These are phyloP conservation scores for Calonectria montana DNA, from an alignment of 2,329 filamentous ascomycete species.

Conservation along the genomic window DNA sequence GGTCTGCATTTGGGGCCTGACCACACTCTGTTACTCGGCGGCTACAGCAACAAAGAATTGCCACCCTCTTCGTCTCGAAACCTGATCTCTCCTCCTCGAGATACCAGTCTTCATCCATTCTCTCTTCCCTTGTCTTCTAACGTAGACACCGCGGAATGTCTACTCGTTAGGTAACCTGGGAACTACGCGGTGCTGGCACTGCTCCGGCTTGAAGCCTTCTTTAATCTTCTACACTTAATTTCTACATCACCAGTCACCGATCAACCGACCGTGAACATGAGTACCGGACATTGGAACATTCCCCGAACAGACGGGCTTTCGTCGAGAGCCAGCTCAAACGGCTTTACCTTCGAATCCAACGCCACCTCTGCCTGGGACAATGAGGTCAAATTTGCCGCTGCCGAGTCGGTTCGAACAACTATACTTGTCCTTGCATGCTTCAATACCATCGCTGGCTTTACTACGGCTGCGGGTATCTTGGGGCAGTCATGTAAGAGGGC, in stretches of 20 bases:
- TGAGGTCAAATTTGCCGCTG: constrained; percentile 62
- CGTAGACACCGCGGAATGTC: constrained; percentile 34
- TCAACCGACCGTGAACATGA: constrained; percentile 16
- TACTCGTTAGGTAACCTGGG: constrained; percentile 24
- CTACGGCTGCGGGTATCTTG: constrained; percentile 66
- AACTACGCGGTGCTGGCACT: constrained; percentile 43
- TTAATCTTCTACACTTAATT: constrained; percentile 19
- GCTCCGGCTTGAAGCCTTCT: constrained; percentile 36
- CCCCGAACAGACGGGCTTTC: constrained; percentile 26
- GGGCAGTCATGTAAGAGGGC: constrained; percentile 64
- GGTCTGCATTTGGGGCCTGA: constrained; percentile 18
- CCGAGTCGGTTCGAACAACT: constrained; percentile 69
- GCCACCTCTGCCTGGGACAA: constrained; percentile 60
- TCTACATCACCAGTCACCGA: constrained; percentile 8
- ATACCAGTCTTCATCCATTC: not conserved
- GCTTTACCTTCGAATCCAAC: constrained; percentile 52
- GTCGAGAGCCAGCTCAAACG: constrained; percentile 33
- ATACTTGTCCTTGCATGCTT: constrained; percentile 71
- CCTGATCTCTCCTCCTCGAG: not conserved
- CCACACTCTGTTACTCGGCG: constrained; percentile 1
- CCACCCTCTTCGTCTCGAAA: constrained; percentile 11
- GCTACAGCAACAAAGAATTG: constrained; percentile 13
- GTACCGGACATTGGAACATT: constrained; percentile 22
- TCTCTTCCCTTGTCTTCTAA: not conserved
- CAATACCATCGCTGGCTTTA: constrained; percentile 69